A percentile compares a stretch with the other conserved stretches of the same genome.
These are phyloP conservation scores for Beauveria pseudobassiana DNA, from an alignment of 2,329 filamentous ascomycete genomes.

Conservation along the genomic window DNA sequence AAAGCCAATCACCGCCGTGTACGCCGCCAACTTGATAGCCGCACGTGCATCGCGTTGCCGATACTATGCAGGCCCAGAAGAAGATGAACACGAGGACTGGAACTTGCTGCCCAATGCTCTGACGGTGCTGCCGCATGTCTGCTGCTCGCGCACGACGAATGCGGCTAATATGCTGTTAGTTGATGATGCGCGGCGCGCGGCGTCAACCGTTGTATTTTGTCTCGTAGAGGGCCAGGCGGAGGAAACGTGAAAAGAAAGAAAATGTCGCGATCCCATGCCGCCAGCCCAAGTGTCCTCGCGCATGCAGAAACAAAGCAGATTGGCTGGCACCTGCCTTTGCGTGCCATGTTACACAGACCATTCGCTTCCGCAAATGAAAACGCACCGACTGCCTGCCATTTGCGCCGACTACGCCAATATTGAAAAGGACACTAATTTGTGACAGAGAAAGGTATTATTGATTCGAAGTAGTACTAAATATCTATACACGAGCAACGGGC, in stretches of 20 bases:
- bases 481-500: conserved; percentile 29
- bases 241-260: background rate
- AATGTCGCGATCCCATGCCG: background rate
- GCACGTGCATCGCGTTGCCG: conserved; percentile 50
- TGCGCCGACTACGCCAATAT: background rate
- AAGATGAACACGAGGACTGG: background rate
- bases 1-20: conserved; percentile 39
- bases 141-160: background rate
- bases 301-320: background rate
- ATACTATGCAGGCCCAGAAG: background rate
- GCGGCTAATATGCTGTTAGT: background rate
- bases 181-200: background rate
- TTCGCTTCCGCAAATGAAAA: background rate
- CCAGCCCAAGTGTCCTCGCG: background rate
- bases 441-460: conserved; percentile 23
- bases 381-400: background rate
- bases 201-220: background rate
- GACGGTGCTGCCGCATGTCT: background rate
- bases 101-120: background rate
- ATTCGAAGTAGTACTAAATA: conserved; percentile 23
- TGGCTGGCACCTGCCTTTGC: background rate
- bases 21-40: conserved; percentile 55
- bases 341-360: background rate
- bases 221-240: too few relatives aligned
- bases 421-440: background rate